Evolutionary conservation across 441 rosid species (phyloP).

Genomic region (Melastoma candidum): DNA sequence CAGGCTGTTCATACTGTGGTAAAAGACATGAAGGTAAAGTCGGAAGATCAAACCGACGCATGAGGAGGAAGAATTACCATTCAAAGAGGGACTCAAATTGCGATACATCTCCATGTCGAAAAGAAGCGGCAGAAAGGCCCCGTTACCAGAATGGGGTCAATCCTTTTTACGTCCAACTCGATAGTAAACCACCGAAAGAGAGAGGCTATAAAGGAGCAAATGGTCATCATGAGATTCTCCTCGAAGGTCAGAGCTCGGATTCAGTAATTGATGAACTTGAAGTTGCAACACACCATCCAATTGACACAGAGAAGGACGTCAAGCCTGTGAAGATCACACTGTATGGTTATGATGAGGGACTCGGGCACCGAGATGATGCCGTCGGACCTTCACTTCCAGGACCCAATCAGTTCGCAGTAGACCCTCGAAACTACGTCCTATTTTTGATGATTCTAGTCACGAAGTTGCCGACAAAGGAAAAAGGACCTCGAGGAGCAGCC

Average conservation of each 20-base stretch:
- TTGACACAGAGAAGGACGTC: conserved; percentile 22
- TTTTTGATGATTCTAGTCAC: conserved; percentile 23
- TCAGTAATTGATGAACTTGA: conserved; percentile 19
- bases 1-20: no score
- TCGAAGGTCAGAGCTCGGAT: conserved; percentile 10
- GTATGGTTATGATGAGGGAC: conserved; percentile 16
- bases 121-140: conserved; percentile 29
- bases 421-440: conserved; percentile 30
- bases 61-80: no score
- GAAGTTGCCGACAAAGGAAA: conserved; percentile 25
- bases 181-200: conserved; percentile 32
- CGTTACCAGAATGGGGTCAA: conserved; percentile 37
- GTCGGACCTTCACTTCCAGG: conserved; percentile 33
- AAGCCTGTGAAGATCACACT: conserved; percentile 17
- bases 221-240: conserved; percentile 20
- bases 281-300: conserved; percentile 17
- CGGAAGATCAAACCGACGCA: no score
- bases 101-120: conserved; percentile 1
- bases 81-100: no score
- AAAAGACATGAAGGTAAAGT: no score
- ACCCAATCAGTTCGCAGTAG: conserved; percentile 46
- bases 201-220: conserved; percentile 21
- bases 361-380: conserved; percentile 20
- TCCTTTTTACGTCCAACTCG: conserved; percentile 78
- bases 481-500: conserved; percentile 43